Evolutionary conservation across 495 filamentous ascomycete genomes (phyloP), one percentile per base, ranked within the genome.

Genomic region (Penicillium simplicissimum): DNA sequence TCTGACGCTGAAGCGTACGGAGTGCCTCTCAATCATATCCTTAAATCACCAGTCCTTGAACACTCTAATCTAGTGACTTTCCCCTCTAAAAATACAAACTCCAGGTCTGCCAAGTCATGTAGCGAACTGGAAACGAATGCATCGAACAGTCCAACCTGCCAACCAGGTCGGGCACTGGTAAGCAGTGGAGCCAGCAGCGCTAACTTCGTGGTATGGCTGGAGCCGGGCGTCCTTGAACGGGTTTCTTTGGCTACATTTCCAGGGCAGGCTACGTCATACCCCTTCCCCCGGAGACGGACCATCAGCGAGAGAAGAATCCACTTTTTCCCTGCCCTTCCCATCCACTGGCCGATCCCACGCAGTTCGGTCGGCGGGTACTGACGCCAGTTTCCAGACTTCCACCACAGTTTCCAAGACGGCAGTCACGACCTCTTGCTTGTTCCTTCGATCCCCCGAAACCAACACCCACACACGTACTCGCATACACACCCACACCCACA

Each of bases 251-350:
- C 17, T 19, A 13, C 1, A 5, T 34, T 36, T n/a, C 58, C 70
- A 67, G 63, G 70, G 58, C 66, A 28, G 48, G 42, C 69, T 76
- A 78, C 75, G 75, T 78, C 75, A 78, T 78, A 67, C 54, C 58
- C 59, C 63, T 66, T 42, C 64, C 67, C 67, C 67, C 73, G 64
- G 56, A 68, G 70, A 68, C 71, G 64, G 61, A 53, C 61, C 69
- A 71, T 70, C 66, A 52, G 28, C 47, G 15, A 64, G n/a, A 55
- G 59, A 57, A 25, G 61, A 71, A 64, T 72, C 70, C 69, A 67
- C 67, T 70, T 70, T n/a, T 66, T 34, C 28, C 28, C 33, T 28
- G 48, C 43, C 45, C 33, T 53, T 61, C 59, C 60, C 63, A 66
- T 62, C 65, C 62, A 58, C 59, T 62, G 55, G 68, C 52, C 69